Percentiles rank a stretch among this genome's conserved stretches.
Conservation (phyloP, 768 basidiomycete genomes). For the Auriculariales sp. region DNA sequence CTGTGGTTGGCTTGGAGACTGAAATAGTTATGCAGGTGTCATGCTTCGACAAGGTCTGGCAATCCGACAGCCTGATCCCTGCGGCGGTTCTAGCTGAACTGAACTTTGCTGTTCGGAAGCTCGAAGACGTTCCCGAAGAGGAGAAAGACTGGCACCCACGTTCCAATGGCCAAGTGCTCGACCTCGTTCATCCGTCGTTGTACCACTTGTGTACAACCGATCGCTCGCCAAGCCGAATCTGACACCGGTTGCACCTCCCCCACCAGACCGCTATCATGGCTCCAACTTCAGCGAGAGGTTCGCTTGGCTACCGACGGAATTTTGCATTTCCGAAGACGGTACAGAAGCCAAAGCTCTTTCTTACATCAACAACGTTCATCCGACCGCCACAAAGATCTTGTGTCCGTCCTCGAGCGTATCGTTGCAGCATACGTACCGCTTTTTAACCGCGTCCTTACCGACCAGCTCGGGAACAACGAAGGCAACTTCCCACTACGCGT, state of each 20-base stretch:
- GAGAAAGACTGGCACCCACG: slow-evolving; percentile 18
- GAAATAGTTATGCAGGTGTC: slow-evolving; percentile 3
- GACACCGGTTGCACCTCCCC: too few species aligned
- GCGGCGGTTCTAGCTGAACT: slow-evolving; percentile 3
- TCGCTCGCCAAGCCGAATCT: slow-evolving; percentile 5
- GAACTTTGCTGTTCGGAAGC: slow-evolving; percentile 3
- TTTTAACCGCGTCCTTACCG: slow-evolving; percentile 39
- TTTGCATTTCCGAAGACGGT: slow-evolving; percentile 20
- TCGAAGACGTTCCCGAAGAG: slow-evolving; percentile 12
- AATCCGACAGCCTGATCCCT: slow-evolving; percentile 12
- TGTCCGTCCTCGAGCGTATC: slow-evolving; percentile 18
- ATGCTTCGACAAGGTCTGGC: slow-evolving; percentile 10
- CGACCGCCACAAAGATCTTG: slow-evolving; percentile 15
- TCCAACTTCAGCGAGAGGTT: slow-evolving; percentile 9
- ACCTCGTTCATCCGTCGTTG: slow-evolving; percentile 15
- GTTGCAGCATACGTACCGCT: slow-evolving; percentile 28
- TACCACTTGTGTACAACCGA: slow-evolving; percentile 13
- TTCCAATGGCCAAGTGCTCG: slow-evolving; percentile 14
- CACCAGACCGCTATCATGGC: too few species aligned
- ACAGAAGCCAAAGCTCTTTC: slow-evolving; percentile 23
- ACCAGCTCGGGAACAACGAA: slow-evolving; percentile 29
- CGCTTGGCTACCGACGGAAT: slow-evolving; percentile 32
- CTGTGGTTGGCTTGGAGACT: background rate
- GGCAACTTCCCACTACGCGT: slow-evolving; percentile 25
- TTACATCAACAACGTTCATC: slow-evolving; percentile 42